Conservation (phyloP, 164 flowering plant genomes). For the Chimonanthus salicifolius region DNA sequence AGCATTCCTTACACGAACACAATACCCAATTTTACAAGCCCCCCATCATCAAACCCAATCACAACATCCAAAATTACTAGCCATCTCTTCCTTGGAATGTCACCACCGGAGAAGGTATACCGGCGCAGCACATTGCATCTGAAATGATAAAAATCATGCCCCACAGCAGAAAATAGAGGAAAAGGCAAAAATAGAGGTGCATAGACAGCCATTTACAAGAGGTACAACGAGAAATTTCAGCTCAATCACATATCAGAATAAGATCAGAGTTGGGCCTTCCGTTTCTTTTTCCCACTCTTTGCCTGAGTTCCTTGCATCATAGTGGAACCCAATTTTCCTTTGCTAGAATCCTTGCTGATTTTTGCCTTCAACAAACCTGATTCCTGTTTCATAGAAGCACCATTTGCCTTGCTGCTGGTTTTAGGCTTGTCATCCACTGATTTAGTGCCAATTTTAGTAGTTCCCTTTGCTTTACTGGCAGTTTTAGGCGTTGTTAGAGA, state of each 20-base stretch:
- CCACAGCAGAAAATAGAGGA: too few relatives aligned
- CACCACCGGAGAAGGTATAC: neutral
- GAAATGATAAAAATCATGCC: neutral
- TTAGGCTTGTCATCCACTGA: neutral
- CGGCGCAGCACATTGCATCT: too few relatives aligned
- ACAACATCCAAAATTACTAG: neutral
- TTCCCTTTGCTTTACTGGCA: neutral
- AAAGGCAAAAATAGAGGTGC: too few relatives aligned
- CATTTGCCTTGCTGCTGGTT: neutral
- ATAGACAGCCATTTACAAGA: neutral
- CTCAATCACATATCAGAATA: too few relatives aligned
- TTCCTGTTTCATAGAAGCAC: constrained; percentile 1
- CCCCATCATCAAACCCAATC: constrained; percentile 1
- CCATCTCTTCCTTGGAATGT: constrained; percentile 1
- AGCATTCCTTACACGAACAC: neutral
- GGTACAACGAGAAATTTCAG: neutral
- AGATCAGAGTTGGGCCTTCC: too few relatives aligned
- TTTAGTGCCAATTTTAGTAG: constrained; percentile 13
- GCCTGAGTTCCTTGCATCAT: too few relatives aligned
- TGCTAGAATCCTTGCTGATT: neutral
- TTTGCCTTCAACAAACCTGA: neutral
- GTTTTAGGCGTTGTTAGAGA: too few relatives aligned
- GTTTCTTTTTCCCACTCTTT: too few relatives aligned
- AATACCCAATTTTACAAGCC: constrained; percentile 6
- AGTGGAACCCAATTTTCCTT: constrained; percentile 1